Evolutionary conservation across 306 rosid genomes (phyloP).

Genomic region (Sesbania bispinosa): DNA sequence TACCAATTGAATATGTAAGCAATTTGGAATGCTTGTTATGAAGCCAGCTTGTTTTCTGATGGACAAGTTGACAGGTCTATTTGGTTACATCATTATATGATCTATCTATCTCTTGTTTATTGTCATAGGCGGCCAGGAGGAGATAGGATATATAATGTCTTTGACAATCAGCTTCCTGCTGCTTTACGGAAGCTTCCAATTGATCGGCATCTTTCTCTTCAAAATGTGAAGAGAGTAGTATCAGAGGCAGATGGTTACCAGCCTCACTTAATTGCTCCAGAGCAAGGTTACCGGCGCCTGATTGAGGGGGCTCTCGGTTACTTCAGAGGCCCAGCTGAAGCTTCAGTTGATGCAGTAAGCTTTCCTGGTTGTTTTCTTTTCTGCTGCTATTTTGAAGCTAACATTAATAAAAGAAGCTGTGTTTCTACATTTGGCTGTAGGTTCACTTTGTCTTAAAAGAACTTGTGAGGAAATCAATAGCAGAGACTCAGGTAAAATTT

Average conservation of each 20-base stretch:
- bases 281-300: conserved; percentile 95
- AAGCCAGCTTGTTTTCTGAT: background rate
- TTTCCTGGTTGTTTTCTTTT: conserved; percentile 2
- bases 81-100: background rate
- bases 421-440: conserved; percentile 34
- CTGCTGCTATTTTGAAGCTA: background rate
- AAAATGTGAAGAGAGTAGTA: conserved; percentile 90
- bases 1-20: conserved; percentile 10
- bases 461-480: conserved; percentile 94
- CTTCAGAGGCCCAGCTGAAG: conserved; percentile 97
- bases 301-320: conserved; percentile 81
- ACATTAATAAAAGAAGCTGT: conserved; percentile 2
- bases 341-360: conserved; percentile 97
- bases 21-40: conserved; percentile 14
- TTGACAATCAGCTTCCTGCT: conserved; percentile 98
- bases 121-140: conserved; percentile 87
- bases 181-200: conserved; percentile 96
- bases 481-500: conserved; percentile 77
- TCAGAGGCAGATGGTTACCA: conserved; percentile 99
- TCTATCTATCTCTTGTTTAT: background rate
- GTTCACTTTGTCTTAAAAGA: conserved; percentile 95
- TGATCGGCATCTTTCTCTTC: conserved; percentile 92
- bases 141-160: conserved; percentile 90
- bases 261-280: conserved; percentile 99
- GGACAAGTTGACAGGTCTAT: background rate